Percentiles rank a stretch among this genome's conserved stretches.
Conservation (phyloP, 305 asterid genomes). For the Stenogyne calaminthoides region DNA sequence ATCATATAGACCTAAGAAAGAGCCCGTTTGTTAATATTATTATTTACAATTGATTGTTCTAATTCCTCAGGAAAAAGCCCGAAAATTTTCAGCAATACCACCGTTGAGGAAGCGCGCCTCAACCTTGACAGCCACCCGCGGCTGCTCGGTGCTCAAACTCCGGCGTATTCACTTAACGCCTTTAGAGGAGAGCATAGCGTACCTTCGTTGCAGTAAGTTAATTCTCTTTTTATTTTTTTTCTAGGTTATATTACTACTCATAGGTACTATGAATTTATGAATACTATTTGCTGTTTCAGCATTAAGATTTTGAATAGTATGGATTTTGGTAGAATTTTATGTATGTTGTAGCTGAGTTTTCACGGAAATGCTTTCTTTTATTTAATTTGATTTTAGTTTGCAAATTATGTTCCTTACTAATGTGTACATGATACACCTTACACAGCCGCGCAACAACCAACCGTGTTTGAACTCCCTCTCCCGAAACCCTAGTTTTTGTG, state of each 20-base stretch:
- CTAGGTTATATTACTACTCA: not conserved
- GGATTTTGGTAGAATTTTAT: not conserved
- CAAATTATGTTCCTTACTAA: not conserved
- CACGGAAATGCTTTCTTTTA: not conserved
- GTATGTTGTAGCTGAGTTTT: not conserved
- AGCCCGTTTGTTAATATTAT: not conserved
- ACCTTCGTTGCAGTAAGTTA: conserved; percentile 1
- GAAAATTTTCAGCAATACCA: not conserved
- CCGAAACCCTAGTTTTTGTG: not conserved
- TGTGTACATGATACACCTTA: not conserved
- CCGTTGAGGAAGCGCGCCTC: conserved; percentile 30
- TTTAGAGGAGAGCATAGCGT: not conserved
- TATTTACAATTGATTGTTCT: no score
- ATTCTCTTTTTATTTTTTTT: not conserved
- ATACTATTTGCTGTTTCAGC: not conserved
- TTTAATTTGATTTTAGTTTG: conserved; percentile 1
- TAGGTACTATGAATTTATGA: not conserved
- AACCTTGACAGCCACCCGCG: conserved; percentile 22
- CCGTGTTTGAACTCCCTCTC: not conserved
- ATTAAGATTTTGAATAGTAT: not conserved
- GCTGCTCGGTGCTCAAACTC: conserved; percentile 27
- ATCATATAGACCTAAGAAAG: not conserved
- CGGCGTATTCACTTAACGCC: not conserved
- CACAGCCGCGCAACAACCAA: not conserved
- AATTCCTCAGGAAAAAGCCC: not conserved